phyloP scores from a whole-genome alignment of 2,329 filamentous ascomycete genomes.

The Pseudogymnoascus sp. region DNA sequence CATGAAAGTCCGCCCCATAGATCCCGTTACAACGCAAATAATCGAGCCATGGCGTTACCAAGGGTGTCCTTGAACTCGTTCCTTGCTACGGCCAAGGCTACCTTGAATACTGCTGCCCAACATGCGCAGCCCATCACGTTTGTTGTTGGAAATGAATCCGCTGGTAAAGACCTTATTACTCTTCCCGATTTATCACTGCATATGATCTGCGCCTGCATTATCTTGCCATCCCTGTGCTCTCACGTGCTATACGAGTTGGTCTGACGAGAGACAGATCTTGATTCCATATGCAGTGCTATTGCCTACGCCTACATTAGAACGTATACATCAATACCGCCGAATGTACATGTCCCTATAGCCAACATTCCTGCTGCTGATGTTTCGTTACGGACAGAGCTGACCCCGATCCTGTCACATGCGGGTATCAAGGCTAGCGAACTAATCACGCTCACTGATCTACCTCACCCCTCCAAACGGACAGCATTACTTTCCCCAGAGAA shows the following conservation, averaged over 20 bases:
- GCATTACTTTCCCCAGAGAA: slow-evolving; percentile 35
- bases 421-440: slow-evolving; percentile 52
- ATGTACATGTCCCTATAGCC: slow-evolving; percentile 61
- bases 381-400: slow-evolving; percentile 62
- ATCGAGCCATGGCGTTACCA: slow-evolving; percentile 21
- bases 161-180: slow-evolving; percentile 35
- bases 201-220: not conserved
- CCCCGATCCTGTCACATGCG: slow-evolving; percentile 53
- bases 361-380: slow-evolving; percentile 63
- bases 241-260: not conserved
- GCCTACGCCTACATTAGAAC: slow-evolving; percentile 67
- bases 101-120: slow-evolving; percentile 36
- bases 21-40: not conserved
- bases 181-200: not conserved
- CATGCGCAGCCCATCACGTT: slow-evolving; percentile 44
- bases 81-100: slow-evolving; percentile 40
- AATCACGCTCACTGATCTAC: slow-evolving; percentile 53
- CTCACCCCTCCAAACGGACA: slow-evolving; percentile 40
- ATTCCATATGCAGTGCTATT: slow-evolving; percentile 68
- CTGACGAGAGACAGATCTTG: slow-evolving; percentile 49
- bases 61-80: slow-evolving; percentile 40
- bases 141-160: slow-evolving; percentile 60
- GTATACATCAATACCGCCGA: slow-evolving; percentile 32
- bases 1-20: slow-evolving; percentile 2
- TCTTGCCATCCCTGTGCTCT: not conserved